These are phyloP conservation scores for Fulvia fulva DNA, from an alignment of 2,329 filamentous ascomycete species.

Conservation along the genomic window DNA sequence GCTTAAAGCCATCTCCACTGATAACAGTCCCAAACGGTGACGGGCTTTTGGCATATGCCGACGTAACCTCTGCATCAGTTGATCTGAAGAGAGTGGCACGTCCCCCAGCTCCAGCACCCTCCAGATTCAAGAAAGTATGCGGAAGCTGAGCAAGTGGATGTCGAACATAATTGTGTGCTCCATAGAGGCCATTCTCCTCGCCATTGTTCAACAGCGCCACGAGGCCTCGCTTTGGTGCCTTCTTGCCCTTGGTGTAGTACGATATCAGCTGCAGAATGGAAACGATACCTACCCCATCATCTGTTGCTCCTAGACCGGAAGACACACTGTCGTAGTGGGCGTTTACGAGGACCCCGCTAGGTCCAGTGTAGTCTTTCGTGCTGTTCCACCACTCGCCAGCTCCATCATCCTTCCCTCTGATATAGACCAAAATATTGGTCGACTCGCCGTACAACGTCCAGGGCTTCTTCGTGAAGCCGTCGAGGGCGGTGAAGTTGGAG, in stretches of 20 bases:
- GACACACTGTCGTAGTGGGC: constrained; percentile 94
- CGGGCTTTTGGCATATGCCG: constrained; percentile 65
- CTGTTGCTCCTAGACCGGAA: constrained; percentile 87
- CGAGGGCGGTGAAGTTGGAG: constrained; percentile 67
- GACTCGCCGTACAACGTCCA: constrained; percentile 76
- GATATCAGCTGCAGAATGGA: constrained; percentile 78
- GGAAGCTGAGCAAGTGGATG: constrained; percentile 76
- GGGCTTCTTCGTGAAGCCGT: constrained; percentile 20
- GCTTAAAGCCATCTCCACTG: constrained; percentile 77
- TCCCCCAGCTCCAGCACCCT: constrained; percentile 89
- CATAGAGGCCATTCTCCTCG: constrained; percentile 89
- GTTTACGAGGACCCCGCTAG: constrained; percentile 81
- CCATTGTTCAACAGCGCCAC: constrained; percentile 89
- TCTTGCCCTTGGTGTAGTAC: constrained; percentile 71
- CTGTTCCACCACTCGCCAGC: constrained; percentile 68
- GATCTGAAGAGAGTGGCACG: constrained; percentile 82
- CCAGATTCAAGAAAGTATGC: constrained; percentile 88
- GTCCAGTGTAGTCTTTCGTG: constrained; percentile 37
- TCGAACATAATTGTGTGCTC: constrained; percentile 77
- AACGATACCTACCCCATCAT: constrained; percentile 89
- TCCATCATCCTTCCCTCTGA: constrained; percentile 72
- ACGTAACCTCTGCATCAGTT: constrained; percentile 81
- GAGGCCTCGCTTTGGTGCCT: constrained; percentile 70
- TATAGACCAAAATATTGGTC: constrained; percentile 87
- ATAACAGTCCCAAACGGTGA: constrained; percentile 83